phyloP scores from a whole-genome alignment of 208 protist species.

The Acanthamoeba sp. region DNA sequence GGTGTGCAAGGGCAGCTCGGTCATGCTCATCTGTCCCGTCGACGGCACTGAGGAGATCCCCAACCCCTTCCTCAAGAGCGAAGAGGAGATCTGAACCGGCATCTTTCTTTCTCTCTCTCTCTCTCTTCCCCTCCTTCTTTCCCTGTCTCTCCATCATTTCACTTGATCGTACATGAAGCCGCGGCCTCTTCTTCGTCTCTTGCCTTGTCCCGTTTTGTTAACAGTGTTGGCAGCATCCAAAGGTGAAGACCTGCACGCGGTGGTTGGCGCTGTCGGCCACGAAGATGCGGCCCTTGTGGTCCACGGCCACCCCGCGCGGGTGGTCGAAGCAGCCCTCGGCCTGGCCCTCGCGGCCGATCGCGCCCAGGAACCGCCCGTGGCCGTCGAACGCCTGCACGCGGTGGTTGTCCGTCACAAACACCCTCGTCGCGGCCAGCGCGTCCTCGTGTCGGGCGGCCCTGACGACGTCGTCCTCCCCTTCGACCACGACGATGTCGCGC shows the following conservation, averaged over 20 bases:
- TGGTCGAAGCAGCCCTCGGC: constrained; percentile 7
- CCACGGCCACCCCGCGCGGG: neutral
- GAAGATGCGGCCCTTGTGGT: neutral
- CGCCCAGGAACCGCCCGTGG: neutral
- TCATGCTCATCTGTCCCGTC: constrained; percentile 85
- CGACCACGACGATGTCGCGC: constrained; percentile 4
- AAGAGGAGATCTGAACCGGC: constrained; percentile 14
- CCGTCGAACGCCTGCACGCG: constrained; percentile 35
- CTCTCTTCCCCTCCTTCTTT: too few species aligned
- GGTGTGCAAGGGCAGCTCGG: constrained; percentile 84
- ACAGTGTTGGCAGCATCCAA: neutral
- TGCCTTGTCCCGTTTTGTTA: too few species aligned
- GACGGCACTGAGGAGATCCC: constrained; percentile 85
- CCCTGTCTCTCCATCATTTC: neutral
- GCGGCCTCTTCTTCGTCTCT: too few species aligned
- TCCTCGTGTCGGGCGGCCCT: too few species aligned
- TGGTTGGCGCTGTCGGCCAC: constrained; percentile 12
- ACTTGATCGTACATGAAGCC: neutral
- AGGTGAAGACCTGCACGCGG: constrained; percentile 1
- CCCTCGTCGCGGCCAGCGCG: neutral
- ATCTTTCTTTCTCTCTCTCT: too few species aligned
- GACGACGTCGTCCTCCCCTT: neutral
- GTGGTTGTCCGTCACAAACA: constrained; percentile 34
- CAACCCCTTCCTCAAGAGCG: constrained; percentile 81
- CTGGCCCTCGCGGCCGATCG: neutral